Percentiles rank a stretch among this genome's conserved stretches.
These are phyloP conservation scores for Metarhizium album DNA, from an alignment of 2,329 filamentous ascomycete genomes.

Conservation along the genomic window DNA sequence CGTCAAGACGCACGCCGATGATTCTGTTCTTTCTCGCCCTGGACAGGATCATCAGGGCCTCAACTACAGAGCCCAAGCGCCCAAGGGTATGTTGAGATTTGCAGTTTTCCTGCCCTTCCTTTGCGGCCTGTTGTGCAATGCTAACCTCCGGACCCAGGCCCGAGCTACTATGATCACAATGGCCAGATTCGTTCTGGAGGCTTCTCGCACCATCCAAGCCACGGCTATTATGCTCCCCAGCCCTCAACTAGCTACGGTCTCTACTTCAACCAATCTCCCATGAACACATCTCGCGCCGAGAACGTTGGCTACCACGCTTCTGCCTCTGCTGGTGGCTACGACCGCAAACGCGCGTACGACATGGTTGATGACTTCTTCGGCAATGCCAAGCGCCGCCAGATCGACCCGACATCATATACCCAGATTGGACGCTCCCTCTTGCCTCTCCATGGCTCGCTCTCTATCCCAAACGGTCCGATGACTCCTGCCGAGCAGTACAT, in stretches of 20 bases:
- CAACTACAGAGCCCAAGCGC: conserved; percentile 41
- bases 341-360: conserved; percentile 76
- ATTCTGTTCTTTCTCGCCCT: conserved; percentile 60
- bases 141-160: conserved; percentile 28
- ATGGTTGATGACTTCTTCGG: conserved; percentile 90
- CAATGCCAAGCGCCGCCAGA: conserved; percentile 80
- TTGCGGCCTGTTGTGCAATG: background rate
- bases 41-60: conserved; percentile 42
- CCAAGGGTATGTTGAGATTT: conserved; percentile 41
- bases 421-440: conserved; percentile 84
- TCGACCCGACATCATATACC: conserved; percentile 81
- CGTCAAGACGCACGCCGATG: conserved; percentile 96
- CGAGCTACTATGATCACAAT: conserved; percentile 55
- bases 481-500: conserved; percentile 44
- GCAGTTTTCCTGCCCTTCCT: background rate
- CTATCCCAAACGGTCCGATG: conserved; percentile 43
- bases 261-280: conserved; percentile 62
- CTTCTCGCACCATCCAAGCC: conserved; percentile 46
- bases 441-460: conserved; percentile 64
- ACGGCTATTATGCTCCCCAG: conserved; percentile 49
- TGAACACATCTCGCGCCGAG: conserved; percentile 41
- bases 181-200: conserved; percentile 49
- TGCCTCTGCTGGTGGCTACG: conserved; percentile 42
- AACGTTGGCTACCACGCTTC: conserved; percentile 52
- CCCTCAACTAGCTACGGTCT: conserved; percentile 54